Base-by-base conservation (phyloP, 176 grass and related monocot species). In the Pharus latifolius region DNA sequence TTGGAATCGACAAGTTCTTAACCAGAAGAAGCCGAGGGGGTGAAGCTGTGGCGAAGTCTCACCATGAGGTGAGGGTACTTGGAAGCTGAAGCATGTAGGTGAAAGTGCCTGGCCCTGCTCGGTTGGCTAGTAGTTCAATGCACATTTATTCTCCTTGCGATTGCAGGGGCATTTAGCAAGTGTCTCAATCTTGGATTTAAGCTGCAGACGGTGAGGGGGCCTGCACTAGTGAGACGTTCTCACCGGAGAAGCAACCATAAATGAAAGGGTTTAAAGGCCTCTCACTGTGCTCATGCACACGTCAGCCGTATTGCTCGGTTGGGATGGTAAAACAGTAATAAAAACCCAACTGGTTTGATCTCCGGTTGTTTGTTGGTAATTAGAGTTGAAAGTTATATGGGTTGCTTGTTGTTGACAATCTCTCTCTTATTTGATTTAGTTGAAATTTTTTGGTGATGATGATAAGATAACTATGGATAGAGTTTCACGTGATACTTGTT, bases 51-150 rank as follows among this genome's bases (percentile, higher is more conserved):
- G 16, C 43, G 32, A 26, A 15, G 15, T 25, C n/a, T 42, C 45
- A 31, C 54, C 49, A 47, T 22, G 48, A 32, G 49, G 29, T 9
- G 81, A 72, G 46, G 45, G 51, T 27, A 57, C 62, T 30, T 46
- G 65, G n/a, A n/a, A n/a, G n/a, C 29, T 69, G 46, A 13, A 31
- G 43, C 15, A 22, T 43, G 73, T 17, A 12, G 7, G 30, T 43
- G 73, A 25, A 12, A 12, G 30, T 3, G 34, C 34, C 65, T 59
- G 67, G 58, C 31, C 50, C 59, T 58, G 59, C 53, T 48, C 3
- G 62, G 62, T 73, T 79, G 76, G 82, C 54, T 45, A 52, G 63
- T 47, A 47, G 83, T 80, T 85, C 54, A 75, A 80, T 75, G 70
- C 70, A 14, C 76, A 85, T 85, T 85, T 79, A 85, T 78, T 84